Percentiles rank a stretch among this genome's conserved stretches.
Evolutionary conservation across 2,329 filamentous ascomycete genomes (phyloP).

Genomic region (Thermoascus crustaceus): DNA sequence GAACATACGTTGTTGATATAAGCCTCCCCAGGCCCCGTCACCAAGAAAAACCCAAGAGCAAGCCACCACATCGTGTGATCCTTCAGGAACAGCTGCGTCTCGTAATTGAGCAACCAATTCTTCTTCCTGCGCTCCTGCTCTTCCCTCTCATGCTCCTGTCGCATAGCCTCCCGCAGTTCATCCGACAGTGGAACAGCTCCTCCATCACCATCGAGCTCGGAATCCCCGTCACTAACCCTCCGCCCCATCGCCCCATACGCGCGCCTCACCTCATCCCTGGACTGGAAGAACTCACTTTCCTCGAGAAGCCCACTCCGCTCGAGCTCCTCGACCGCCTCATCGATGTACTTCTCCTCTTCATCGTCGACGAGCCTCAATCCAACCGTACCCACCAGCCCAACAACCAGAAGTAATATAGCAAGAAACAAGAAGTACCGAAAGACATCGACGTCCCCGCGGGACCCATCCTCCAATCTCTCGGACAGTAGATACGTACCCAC

Average conservation of each 20-base stretch:
- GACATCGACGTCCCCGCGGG: conserved; percentile 56
- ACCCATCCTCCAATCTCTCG: conserved; percentile 58
- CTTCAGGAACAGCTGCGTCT: conserved; percentile 73
- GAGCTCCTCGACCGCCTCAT: conserved; percentile 82
- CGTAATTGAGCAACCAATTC: conserved; percentile 81
- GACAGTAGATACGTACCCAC: conserved; percentile 70
- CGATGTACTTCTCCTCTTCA: conserved; percentile 67
- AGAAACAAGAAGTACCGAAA: conserved; percentile 86
- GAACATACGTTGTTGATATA: conserved; percentile 77
- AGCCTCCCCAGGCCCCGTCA: conserved; percentile 90
- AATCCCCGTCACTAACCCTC: conserved; percentile 26
- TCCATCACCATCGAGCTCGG: conserved; percentile 40
- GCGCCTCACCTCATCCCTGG: conserved; percentile 38
- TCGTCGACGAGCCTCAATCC: conserved; percentile 73
- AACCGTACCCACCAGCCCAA: conserved; percentile 67
- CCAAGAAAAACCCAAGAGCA: conserved; percentile 81
- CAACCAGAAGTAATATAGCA: conserved; percentile 57
- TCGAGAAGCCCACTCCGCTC: conserved; percentile 73
- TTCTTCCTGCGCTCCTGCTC: conserved; percentile 64
- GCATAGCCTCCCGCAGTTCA: conserved; percentile 33
- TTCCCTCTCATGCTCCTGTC: conserved; percentile 37
- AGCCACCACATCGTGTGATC: conserved; percentile 97
- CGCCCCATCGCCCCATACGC: conserved; percentile 38
- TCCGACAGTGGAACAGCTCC: conserved; percentile 32
- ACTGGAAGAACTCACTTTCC: conserved; percentile 63